Evolutionary conservation across 164 flowering plant species (phyloP).

Genomic region (Sedum album): DNA sequence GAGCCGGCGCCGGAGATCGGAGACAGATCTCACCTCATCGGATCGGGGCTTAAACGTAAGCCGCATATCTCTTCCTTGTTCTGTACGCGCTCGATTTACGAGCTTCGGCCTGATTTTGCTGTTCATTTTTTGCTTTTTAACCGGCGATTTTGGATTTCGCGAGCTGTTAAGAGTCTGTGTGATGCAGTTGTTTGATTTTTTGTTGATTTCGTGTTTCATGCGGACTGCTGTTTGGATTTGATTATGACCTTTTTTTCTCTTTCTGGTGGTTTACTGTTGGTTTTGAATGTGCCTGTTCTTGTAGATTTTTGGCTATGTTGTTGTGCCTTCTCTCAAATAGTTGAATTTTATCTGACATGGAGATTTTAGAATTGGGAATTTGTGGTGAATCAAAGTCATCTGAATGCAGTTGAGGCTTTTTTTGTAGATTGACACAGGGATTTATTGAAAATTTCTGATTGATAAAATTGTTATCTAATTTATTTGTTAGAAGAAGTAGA

Average conservation of each 20-base stretch:
- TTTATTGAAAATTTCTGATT: neutral
- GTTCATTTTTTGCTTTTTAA: neutral
- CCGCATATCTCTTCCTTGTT: conserved; percentile 8
- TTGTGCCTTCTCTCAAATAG: too few relatives aligned
- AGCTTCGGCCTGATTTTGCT: neutral
- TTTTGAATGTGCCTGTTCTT: too few relatives aligned
- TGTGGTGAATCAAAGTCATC: neutral
- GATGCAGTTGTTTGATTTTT: too few relatives aligned
- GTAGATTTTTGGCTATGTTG: too few relatives aligned
- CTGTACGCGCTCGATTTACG: neutral
- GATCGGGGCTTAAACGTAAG: conserved; percentile 30
- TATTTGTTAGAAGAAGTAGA: neutral
- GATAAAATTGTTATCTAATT: neutral
- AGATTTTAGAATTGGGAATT: too few relatives aligned
- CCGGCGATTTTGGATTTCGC: neutral
- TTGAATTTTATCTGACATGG: too few relatives aligned
- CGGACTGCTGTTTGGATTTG: too few relatives aligned
- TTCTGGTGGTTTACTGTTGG: too few relatives aligned
- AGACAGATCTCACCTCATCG: conserved; percentile 16
- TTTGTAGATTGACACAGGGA: neutral
- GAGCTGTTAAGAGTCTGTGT: neutral
- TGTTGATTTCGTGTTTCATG: too few relatives aligned
- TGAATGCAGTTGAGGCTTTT: too few relatives aligned
- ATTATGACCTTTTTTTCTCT: too few relatives aligned
- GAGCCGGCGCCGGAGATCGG: conserved; percentile 1